phyloP scores from a whole-genome alignment of 225 moss, liverwort and hornwort genomes.

The Ulota crispa region DNA sequence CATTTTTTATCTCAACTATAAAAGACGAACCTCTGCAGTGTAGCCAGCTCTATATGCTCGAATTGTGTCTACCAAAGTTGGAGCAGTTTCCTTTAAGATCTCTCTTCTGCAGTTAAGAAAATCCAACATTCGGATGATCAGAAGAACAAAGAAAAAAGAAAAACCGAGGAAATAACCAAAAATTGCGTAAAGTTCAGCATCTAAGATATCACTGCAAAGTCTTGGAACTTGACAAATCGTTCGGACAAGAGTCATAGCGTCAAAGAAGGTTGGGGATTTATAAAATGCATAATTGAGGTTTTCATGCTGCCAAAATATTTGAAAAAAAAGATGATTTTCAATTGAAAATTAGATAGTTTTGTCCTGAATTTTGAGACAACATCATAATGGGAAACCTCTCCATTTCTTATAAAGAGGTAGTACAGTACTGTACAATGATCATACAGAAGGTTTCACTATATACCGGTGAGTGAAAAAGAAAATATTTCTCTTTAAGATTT shows the following conservation, averaged over 20 bases:
- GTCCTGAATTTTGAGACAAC: background rate
- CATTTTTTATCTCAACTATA: conserved; percentile 3
- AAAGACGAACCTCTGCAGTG: conserved; percentile 68
- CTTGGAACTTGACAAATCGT: background rate
- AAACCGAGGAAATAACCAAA: background rate
- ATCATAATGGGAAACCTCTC: background rate
- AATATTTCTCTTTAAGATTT: background rate
- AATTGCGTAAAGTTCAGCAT: conserved; percentile 5
- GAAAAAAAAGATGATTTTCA: background rate
- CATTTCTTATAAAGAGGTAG: background rate
- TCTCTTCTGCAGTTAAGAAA: conserved; percentile 52
- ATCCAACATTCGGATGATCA: background rate
- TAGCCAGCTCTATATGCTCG: conserved; percentile 95
- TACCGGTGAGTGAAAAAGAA: background rate
- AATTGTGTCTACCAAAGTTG: conserved; percentile 65
- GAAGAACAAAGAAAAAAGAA: background rate
- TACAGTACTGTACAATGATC: background rate
- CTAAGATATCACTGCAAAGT: background rate
- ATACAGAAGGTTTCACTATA: background rate
- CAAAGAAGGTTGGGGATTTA: conserved; percentile 4
- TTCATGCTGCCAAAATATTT: conserved; percentile 10
- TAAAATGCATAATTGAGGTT: conserved; percentile 6
- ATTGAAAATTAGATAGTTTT: background rate
- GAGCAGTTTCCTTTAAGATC: conserved; percentile 83
- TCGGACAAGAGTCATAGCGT: background rate